Percentiles rank a stretch among this genome's conserved stretches.
phyloP scores from a whole-genome alignment of 257 asterid genomes.

The Nicotiana benthamiana region DNA sequence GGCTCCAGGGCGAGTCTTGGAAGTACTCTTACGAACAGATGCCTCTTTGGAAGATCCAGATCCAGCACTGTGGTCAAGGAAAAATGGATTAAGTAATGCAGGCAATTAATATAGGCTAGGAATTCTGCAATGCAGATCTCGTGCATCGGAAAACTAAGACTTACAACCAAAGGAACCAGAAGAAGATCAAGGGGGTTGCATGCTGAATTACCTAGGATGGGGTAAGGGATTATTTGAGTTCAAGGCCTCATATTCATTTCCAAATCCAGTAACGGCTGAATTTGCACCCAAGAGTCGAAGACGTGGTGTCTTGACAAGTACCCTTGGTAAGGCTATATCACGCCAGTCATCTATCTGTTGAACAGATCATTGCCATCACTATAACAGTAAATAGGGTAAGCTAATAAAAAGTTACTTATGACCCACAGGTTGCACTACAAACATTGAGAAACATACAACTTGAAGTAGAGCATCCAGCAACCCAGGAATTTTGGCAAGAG shows the following conservation, averaged over 20 bases:
- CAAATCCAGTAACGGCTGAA: constrained; percentile 85
- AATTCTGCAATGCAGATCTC: not conserved
- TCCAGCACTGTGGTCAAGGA: constrained; percentile 35
- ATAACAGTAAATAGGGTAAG: not conserved
- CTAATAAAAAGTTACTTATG: not conserved
- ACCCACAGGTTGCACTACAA: not conserved
- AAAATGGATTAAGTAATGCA: not conserved
- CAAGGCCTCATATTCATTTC: constrained; percentile 65
- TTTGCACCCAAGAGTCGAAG: constrained; percentile 65
- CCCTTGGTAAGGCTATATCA: constrained; percentile 87
- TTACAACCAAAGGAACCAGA: not conserved
- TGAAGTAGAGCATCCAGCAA: constrained; percentile 90
- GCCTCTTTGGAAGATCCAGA: constrained; percentile 56
- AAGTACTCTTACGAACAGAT: constrained; percentile 39
- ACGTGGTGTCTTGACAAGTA: constrained; percentile 68
- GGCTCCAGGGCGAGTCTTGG: constrained; percentile 55
- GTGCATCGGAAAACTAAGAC: not conserved
- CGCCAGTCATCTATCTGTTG: constrained; percentile 98
- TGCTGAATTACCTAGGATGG: constrained; percentile 43
- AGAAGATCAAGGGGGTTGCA: not conserved
- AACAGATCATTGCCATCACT: not conserved
- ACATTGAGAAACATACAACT: constrained; percentile 54
- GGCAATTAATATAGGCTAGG: not conserved
- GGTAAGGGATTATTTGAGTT: constrained; percentile 46
- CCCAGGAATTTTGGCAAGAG: constrained; percentile 95